A percentile compares a stretch with the other conserved stretches of the same genome.
Evolutionary conservation across 1,284 basidiomycete species (phyloP).

Genomic region (Fomitopsis betulina): DNA sequence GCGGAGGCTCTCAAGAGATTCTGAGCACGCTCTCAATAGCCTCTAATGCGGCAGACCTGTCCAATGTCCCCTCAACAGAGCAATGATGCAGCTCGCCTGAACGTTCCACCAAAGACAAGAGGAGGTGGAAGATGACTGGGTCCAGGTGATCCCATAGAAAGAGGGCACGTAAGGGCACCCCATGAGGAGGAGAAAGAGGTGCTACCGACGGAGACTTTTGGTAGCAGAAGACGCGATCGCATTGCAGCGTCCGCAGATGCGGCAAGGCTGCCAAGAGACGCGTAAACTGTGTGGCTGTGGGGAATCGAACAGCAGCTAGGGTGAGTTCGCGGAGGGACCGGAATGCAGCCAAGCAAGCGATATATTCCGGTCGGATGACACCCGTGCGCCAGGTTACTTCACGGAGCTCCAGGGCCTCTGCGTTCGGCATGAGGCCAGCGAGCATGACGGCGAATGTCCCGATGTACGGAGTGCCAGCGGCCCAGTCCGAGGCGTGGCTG

Average conservation of each 20-base stretch:
- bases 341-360: not conserved
- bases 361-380: not conserved
- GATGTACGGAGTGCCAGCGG: not conserved
- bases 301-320: not conserved
- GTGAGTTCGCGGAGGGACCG: not conserved
- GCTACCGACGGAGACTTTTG: not conserved
- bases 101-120: not conserved
- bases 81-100: not conserved
- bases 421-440: not conserved
- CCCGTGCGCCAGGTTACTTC: not conserved
- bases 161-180: not conserved
- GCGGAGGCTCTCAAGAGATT: not conserved
- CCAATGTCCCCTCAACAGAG: not conserved
- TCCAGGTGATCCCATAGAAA: not conserved
- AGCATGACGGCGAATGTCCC: not conserved
- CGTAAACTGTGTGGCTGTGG: not conserved
- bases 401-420: not conserved
- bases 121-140: not conserved
- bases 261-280: not conserved
- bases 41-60: not conserved
- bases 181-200: not conserved
- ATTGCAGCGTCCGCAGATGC: not conserved
- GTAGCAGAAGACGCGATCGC: not conserved
- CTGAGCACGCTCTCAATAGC: not conserved
- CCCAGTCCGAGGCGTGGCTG: too few relatives aligned